Base-by-base conservation (phyloP, 176 grass and related monocot genomes). In the Ensete ventricosum region DNA sequence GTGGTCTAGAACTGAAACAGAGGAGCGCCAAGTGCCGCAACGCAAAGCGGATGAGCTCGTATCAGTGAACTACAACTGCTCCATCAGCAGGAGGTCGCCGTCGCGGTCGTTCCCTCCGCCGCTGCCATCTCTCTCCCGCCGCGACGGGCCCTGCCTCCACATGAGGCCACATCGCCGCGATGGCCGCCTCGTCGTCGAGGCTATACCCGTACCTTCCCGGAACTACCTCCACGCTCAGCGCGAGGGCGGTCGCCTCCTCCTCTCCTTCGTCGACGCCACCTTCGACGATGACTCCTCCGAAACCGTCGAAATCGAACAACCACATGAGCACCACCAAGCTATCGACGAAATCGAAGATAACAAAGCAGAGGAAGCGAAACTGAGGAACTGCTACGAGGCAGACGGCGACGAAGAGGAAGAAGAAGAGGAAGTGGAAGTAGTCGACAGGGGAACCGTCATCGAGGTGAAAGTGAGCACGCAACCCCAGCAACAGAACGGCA, bases 401-500 rank as follows among this genome's bases (percentile, higher is more conserved):
- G 77, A 81, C 3, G 85, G 83, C 1, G 92, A 85, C 7, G 85
- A 88, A 0, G 57, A 51, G 2, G 74, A 64, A 1, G 74, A 53
- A 17, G 75, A 77, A 53, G 88, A 99, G 52, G 90, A 99, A 81
- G 79, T 94, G 11, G 91, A 95, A 80, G 96, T 94, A 52, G 84
- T 99, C 23, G 96, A 95, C 76, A 85, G 96, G 55, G 88, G 96
- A 23, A 99, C 91, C 11, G 84, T 94, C 4, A 83, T 99, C 11
- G 96, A 95, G 79, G 88, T 99, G 10, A 99, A 91, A 79, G 91
- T 99, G 55, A 99, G 86, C 84, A 87, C 91, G n/a, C 96, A 99
- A 77, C 87, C 82, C 9, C 90, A 87, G 82, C 64, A 76, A 34
- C 73, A 80, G 68, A 58, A 57, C 53, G 20, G 57, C 69, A 20